Percentiles rank a stretch among this genome's conserved stretches.
phyloP scores from a whole-genome alignment of 2,329 filamentous ascomycete species.

The Trichoderma sp. region DNA sequence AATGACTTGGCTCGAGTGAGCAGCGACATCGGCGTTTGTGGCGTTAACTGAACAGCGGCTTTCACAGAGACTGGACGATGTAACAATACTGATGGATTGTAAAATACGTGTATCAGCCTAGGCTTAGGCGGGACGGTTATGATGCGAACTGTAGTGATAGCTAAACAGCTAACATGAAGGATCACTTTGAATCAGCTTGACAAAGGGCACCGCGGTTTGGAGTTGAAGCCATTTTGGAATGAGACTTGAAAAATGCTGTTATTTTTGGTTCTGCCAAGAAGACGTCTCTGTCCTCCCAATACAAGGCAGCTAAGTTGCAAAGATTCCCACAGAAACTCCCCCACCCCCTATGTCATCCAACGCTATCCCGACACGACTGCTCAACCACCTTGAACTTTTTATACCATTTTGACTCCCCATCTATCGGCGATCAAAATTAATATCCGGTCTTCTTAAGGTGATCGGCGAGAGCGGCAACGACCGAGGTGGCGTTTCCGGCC shows the following conservation, averaged over 20 bases:
- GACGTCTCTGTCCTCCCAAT: conserved; percentile 15
- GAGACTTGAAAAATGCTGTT: background rate
- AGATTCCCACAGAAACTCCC: conserved; percentile 19
- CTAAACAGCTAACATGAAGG: background rate
- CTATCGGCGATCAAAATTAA: conserved; percentile 47
- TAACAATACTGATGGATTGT: conserved; percentile 4
- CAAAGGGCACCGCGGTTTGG: conserved; percentile 29
- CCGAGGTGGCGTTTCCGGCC: conserved; percentile 74
- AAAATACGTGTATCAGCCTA: background rate
- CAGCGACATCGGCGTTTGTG: conserved; percentile 13
- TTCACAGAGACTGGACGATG: background rate
- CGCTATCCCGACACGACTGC: background rate
- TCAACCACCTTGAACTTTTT: background rate
- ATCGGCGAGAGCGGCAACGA: conserved; percentile 81
- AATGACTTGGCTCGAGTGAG: background rate
- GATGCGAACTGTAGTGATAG: background rate
- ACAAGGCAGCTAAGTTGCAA: conserved; percentile 21
- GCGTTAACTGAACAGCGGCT: conserved; percentile 12
- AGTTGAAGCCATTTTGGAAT: conserved; percentile 29
- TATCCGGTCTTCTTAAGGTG: conserved; percentile 81
- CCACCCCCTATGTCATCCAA: conserved; percentile 17
- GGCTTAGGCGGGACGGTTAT: background rate
- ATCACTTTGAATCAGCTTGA: background rate
- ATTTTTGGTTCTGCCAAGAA: background rate
- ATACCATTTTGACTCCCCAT: background rate